phyloP scores from a whole-genome alignment of 1,139 yeast genomes.

The Sugiyamaella paludigena region DNA sequence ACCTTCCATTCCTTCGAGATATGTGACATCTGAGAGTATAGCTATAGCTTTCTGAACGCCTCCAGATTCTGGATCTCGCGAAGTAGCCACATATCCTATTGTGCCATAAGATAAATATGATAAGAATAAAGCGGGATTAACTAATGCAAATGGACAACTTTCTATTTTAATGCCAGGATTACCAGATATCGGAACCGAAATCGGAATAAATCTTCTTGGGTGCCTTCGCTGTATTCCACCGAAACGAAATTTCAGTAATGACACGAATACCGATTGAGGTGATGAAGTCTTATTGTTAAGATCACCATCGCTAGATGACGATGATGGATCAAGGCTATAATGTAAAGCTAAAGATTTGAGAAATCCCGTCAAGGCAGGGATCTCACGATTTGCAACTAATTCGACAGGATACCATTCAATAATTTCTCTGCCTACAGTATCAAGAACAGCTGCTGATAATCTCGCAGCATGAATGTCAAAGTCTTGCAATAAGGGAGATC shows the following conservation, averaged over 20 bases:
- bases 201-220: neutral
- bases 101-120: constrained; percentile 49
- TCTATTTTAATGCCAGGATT: constrained; percentile 20
- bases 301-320: neutral
- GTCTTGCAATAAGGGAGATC: constrained; percentile 15
- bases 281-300: neutral
- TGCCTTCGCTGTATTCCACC: neutral
- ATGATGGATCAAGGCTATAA: constrained; percentile 20
- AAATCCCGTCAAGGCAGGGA: constrained; percentile 10
- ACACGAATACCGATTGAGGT: neutral
- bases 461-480: neutral
- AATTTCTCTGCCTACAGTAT: constrained; percentile 4
- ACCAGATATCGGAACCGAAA: neutral
- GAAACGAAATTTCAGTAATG: neutral
- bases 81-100: constrained; percentile 39
- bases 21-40: constrained; percentile 53
- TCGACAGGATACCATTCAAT: constrained; percentile 23
- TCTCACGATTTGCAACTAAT: constrained; percentile 2
- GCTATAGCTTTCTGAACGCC: constrained; percentile 24
- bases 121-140: constrained; percentile 56
- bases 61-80: constrained; percentile 14
- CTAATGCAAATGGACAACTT: constrained; percentile 54
- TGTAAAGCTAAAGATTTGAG: constrained; percentile 17
- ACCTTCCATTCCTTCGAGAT: constrained; percentile 66
- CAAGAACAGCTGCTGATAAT: constrained; percentile 1